Evolutionary conservation across 1,284 basidiomycete genomes (phyloP).

Genomic region (Ustilago xerochloae): DNA sequence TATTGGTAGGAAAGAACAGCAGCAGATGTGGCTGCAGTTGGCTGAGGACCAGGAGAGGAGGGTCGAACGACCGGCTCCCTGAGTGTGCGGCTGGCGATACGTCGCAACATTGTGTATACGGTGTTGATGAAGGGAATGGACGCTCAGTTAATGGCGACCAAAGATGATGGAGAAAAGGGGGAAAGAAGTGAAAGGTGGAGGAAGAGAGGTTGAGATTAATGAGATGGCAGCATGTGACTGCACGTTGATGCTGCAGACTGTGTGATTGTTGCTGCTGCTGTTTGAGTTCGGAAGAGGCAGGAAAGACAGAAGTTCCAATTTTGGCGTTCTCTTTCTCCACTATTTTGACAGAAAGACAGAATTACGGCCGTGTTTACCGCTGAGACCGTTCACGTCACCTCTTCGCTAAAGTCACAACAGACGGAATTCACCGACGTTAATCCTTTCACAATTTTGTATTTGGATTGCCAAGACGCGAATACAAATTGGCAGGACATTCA

Average conservation of each 20-base stretch:
- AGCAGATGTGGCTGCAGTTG: slow-evolving; percentile 36
- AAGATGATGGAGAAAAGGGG: neutral
- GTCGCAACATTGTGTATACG: slow-evolving; percentile 41
- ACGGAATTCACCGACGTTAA: slow-evolving; percentile 1
- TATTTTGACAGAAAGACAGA: too few species aligned
- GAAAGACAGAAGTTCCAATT: slow-evolving; percentile 5
- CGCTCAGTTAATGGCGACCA: slow-evolving; percentile 7
- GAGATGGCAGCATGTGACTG: neutral
- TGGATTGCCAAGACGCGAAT: neutral
- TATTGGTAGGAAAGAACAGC: slow-evolving; percentile 49
- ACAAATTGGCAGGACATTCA: neutral
- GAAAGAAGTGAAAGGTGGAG: neutral
- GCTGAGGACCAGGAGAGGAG: slow-evolving; percentile 35
- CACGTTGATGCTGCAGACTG: neutral
- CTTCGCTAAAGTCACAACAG: slow-evolving; percentile 3
- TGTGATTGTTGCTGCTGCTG: neutral
- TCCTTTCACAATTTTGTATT: neutral
- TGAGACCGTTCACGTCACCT: slow-evolving; percentile 14
- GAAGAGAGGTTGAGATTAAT: slow-evolving; percentile 6
- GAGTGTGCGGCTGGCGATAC: slow-evolving; percentile 48
- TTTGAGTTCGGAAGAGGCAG: slow-evolving; percentile 25
- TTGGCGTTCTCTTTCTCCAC: slow-evolving; percentile 12
- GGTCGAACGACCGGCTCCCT: slow-evolving; percentile 38
- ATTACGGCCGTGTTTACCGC: slow-evolving; percentile 28
- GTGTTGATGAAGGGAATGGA: neutral